Evolutionary conservation across 2,329 filamentous ascomycete species (phyloP), one percentile per base, ranked within the genome.

Genomic region (Phyllosticta ampelicida): DNA sequence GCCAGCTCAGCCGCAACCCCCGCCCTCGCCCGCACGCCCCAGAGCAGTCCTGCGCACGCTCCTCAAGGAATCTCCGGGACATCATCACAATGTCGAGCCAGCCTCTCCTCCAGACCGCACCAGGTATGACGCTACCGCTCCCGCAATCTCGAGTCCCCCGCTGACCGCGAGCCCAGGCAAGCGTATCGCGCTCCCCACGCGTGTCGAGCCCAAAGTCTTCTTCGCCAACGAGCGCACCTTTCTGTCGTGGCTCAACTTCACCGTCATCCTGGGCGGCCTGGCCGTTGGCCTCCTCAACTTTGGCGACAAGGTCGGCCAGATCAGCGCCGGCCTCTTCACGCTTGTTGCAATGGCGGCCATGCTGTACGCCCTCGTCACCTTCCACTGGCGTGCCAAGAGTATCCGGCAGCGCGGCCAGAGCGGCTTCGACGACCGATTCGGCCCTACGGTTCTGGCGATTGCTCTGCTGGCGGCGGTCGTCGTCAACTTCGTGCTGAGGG

Each of bases 221-320:
- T 99, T 99, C 80, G 94, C 94, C 77, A 99, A 99, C 80, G 94
- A 99, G 78, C 90, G 94, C 63, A 99, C 94, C 63, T 99, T 99
- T 74, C 85, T 99, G 69, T 96, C 90, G 75, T 99, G 94, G 94
- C 89, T 99, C 70, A 99, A 99, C 82, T 97, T 97, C 80, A 96
- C 91, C 73, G 91, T 99, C 70, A 92, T 99, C 75, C 87, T 99
- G 62, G 94, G 94, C 69, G 94, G 94, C 63, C 85, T 99, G 54
- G 92, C 94, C 65, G 89, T 99, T 66, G 94, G 94, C 66, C 90
- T 99, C 71, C 85, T 99, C 68, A 99, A 99, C 80, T 99, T 99
- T 68, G 94, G 94, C 71, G 94, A 99, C 75, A 86, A 85, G 63
- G 85, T 95, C 58, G 92, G 92, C 67, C 94, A 94, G 72, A 96